Percentiles rank a stretch among this genome's conserved stretches.
Conservation (phyloP, 2,329 filamentous ascomycete species). For the Cladosporium austrohemisphaericum region DNA sequence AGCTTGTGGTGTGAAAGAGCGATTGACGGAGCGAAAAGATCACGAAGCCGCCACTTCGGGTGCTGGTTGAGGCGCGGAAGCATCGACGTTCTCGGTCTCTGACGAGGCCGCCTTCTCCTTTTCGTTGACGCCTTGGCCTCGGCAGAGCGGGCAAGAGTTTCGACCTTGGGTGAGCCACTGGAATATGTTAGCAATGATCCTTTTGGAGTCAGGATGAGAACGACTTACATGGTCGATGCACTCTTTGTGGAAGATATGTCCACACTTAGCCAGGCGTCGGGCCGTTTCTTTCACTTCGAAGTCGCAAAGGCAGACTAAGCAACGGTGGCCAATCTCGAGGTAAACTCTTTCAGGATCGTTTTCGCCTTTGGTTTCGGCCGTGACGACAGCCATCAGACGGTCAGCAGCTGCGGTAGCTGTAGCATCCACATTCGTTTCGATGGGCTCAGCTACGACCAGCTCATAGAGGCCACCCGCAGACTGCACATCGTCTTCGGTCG, state of each 20-base stretch:
- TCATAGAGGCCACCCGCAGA: slow-evolving; percentile 59
- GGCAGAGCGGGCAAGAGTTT: slow-evolving; percentile 61
- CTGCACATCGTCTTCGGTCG: slow-evolving; percentile 60
- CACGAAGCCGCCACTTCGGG: slow-evolving; percentile 4
- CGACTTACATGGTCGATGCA: slow-evolving; percentile 64
- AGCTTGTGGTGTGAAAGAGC: too few species aligned
- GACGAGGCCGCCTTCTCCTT: slow-evolving; percentile 30
- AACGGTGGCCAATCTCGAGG: slow-evolving; percentile 49
- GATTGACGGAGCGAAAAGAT: neutral
- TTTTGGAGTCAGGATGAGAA: neutral
- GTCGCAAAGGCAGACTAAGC: slow-evolving; percentile 63
- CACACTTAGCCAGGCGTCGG: slow-evolving; percentile 59
- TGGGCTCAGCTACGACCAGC: slow-evolving; percentile 36
- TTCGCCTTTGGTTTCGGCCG: slow-evolving; percentile 22
- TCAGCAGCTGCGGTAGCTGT: slow-evolving; percentile 26
- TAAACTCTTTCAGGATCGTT: slow-evolving; percentile 27
- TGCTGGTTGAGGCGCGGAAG: neutral
- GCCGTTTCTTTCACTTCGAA: slow-evolving; percentile 61
- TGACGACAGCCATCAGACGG: slow-evolving; percentile 32
- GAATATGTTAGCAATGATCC: slow-evolving; percentile 5
- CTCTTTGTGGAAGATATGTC: slow-evolving; percentile 63
- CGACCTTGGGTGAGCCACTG: slow-evolving; percentile 67
- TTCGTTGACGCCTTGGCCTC: slow-evolving; percentile 56
- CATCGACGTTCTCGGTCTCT: neutral
- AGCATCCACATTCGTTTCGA: slow-evolving; percentile 11